Base-by-base conservation (phyloP, 371 early-diverging fungal genomes). In the Mucor sp. region DNA sequence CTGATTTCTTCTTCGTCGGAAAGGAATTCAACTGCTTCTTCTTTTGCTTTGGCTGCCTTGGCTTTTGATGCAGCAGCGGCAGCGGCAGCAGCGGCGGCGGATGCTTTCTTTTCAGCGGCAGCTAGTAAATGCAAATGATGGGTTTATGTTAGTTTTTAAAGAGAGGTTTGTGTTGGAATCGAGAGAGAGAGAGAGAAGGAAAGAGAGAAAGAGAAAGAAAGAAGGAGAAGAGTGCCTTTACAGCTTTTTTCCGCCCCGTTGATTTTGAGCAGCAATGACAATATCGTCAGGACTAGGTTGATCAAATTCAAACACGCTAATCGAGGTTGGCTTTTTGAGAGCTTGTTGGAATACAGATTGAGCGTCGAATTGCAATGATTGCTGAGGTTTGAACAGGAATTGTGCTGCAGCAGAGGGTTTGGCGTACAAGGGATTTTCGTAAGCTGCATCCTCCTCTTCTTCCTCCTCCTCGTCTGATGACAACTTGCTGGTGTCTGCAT, bases 231-330 rank as follows among this genome's bases (percentile, higher is more conserved):
- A 6, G 41, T 4, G 8, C n/a, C 33, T 63, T 35, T 35, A 41
- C 11, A 33, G 12, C 28, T 62, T 60, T 59, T 68, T 50, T 59
- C 71, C 73, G 48, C 74, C 70, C 23, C 82, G 82, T 27, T 84
- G 75, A 57, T 78, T 79, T 65, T 90, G 90, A 6, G 89, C 86
- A 12, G 87, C 70, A 11, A 89, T 75, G 4, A 93, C 93, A 35
- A 85, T 65, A 79, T 95, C 95, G 76, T 95, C 95, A 17, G 95
- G 95, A 65, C 95, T 94, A 14, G 94, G 93, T 37, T 82, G 71
- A 67, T 91, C 85, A 76, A 96, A 95, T 9, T 70, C 56, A 76
- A 94, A 95, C 6, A 72, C 67, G 44, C 62, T 80, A 37, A 69
- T 68, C 7, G 68, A 61, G 0, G 69, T 62, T 8, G 61, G 17